Evolutionary conservation across 371 early-diverging fungal genomes (phyloP).

Genomic region (Mortierella sp.): DNA sequence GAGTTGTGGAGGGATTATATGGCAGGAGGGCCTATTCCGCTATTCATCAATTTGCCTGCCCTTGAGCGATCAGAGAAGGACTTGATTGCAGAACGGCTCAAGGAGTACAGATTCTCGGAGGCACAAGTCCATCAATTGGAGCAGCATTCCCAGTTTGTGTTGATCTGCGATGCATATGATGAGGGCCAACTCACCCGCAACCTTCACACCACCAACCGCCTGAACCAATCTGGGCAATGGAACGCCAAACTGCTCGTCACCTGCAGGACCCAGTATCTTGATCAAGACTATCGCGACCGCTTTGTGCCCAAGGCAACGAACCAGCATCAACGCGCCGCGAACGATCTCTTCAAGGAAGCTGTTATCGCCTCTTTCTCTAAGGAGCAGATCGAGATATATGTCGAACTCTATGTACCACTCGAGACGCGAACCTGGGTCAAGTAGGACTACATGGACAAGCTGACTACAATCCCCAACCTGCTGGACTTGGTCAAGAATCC

Average conservation of each 20-base stretch:
- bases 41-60: constrained; percentile 4
- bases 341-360: background rate
- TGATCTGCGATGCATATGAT: constrained; percentile 16
- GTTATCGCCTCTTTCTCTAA: constrained; percentile 3
- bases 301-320: background rate
- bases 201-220: background rate
- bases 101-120: background rate
- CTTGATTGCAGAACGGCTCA: background rate
- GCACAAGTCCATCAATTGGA: background rate
- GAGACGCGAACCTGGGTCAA: background rate
- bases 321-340: background rate
- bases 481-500: constrained; percentile 13
- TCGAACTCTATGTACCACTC: background rate
- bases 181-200: background rate
- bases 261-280: background rate
- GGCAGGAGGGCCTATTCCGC: background rate
- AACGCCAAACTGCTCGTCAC: background rate
- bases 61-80: background rate
- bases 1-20: constrained; percentile 3
- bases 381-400: constrained; percentile 16
- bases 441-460: background rate
- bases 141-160: background rate
- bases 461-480: background rate
- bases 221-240: background rate
- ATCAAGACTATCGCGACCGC: background rate